Evolutionary conservation across 1,284 basidiomycete genomes (phyloP).

Genomic region (Irpex rosettiformis): DNA sequence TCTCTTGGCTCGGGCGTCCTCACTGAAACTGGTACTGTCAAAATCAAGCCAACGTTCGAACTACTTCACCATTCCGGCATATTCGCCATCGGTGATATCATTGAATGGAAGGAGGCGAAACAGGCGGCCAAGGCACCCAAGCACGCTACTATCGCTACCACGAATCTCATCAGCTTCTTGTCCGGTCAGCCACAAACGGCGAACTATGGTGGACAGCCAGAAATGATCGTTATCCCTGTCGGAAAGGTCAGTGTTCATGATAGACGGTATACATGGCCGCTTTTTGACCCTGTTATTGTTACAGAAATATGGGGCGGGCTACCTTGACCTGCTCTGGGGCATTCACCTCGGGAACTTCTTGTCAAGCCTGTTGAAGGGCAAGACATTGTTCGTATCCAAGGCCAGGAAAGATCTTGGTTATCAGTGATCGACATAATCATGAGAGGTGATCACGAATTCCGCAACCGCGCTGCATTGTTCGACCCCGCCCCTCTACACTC

Average conservation of each 20-base stretch:
- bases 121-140: conserved; percentile 44
- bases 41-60: conserved; percentile 51
- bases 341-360: conserved; percentile 16
- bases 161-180: conserved; percentile 48
- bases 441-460: no score
- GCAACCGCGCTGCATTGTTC: no score
- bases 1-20: conserved; percentile 42
- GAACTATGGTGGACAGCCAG: conserved; percentile 47
- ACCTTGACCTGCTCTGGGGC: conserved; percentile 17
- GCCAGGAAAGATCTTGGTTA: conserved; percentile 5
- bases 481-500: no score
- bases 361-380: conserved; percentile 13
- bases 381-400: conserved; percentile 11
- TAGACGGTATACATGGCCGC: not conserved
- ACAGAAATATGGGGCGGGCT: conserved; percentile 11
- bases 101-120: conserved; percentile 59
- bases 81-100: conserved; percentile 58
- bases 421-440: conserved; percentile 5
- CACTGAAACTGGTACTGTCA: conserved; percentile 39
- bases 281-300: not conserved
- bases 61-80: conserved; percentile 43
- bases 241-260: conserved; percentile 45
- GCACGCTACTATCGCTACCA: conserved; percentile 41
- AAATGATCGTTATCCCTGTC: conserved; percentile 54
- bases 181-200: conserved; percentile 32